Percentiles rank a stretch among this genome's conserved stretches.
These are phyloP conservation scores for Ramaria rubella DNA, from an alignment of 768 basidiomycete genomes.

Conservation along the genomic window DNA sequence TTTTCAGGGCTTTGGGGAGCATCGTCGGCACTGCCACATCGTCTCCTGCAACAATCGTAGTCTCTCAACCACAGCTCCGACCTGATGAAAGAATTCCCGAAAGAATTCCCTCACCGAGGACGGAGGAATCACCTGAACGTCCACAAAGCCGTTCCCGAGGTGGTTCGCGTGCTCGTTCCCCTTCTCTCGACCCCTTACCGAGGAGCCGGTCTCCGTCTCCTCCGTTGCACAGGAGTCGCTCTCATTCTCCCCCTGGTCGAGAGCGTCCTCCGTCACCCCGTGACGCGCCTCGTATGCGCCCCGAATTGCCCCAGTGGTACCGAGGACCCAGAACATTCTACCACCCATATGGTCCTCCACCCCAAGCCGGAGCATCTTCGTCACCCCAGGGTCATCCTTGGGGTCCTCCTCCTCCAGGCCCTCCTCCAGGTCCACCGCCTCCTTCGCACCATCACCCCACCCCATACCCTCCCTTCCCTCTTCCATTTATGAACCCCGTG, in stretches of 20 bases:
- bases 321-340: too few relatives aligned
- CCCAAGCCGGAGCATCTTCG: constrained; percentile 2
- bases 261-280: constrained; percentile 10
- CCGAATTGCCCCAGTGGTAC: neutral
- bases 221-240: neutral
- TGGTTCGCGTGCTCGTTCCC: constrained; percentile 1
- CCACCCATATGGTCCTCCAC: constrained; percentile 14
- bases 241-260: neutral
- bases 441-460: neutral
- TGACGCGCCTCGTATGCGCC: neutral
- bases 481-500: constrained; percentile 14
- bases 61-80: too few relatives aligned
- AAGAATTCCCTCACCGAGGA: neutral
- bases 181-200: neutral
- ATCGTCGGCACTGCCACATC: constrained; percentile 2
- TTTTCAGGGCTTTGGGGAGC: constrained; percentile 49
- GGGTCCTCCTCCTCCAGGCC: constrained; percentile 3
- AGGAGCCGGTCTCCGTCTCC: neutral
- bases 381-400: neutral
- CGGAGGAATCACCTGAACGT: neutral
- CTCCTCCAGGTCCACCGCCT: constrained; percentile 15
- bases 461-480: neutral
- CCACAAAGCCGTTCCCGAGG: constrained; percentile 3
- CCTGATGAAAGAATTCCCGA: too few relatives aligned
- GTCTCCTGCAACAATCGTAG: neutral